Base-by-base conservation (phyloP, 768 basidiomycete genomes). In the Imleria badia region DNA sequence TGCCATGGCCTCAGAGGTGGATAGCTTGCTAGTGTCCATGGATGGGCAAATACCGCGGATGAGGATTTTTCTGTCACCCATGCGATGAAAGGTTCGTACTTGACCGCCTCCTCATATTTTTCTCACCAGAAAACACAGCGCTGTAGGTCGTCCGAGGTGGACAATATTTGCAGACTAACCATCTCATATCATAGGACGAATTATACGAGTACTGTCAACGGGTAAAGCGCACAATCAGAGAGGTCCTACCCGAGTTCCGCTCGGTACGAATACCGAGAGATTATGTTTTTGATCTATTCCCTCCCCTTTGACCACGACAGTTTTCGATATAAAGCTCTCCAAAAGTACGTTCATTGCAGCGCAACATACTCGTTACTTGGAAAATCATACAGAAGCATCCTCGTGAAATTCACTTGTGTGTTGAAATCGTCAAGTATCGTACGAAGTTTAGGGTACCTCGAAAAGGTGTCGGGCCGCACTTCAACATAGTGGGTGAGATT, bases 261-360 rank as follows among this genome's bases (percentile, higher is more conserved):
- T 74, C 78, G 8, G 72, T 80, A 10, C 68, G 73, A 34, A 83
- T 98, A 55, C 94, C 95, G 5, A 76, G 80, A 48, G 87, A 92
- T 29, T 94, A 95, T 65, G 73, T 96, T 15, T 89, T 97, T 60
- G 94, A 98, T 65, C 75, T 97, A 1, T 89, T 99, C 60, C 94
- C 95, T 14, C 80, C 85, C 2, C 73, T 98, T 11, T 77, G 94
- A 17, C 83, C 93, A 3, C 77, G 97, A 30, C 85, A 94, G 48
- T 99, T 98, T 69, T 96, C 94, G 1, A 98, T 99, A 50, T 87
- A 95, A 3, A 92, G 88, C 56, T 91, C 92, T 1, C 68, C 78
- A 1, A 83, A 85, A 62, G 69, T 67, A 51, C 20, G 60, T 47
- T 29, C 4, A 22, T 40, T 23, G 13, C 17, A 3, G 13, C 22